Evolutionary conservation across 345 rosid species (phyloP).

Genomic region (Chamaenerion angustifolium): DNA sequence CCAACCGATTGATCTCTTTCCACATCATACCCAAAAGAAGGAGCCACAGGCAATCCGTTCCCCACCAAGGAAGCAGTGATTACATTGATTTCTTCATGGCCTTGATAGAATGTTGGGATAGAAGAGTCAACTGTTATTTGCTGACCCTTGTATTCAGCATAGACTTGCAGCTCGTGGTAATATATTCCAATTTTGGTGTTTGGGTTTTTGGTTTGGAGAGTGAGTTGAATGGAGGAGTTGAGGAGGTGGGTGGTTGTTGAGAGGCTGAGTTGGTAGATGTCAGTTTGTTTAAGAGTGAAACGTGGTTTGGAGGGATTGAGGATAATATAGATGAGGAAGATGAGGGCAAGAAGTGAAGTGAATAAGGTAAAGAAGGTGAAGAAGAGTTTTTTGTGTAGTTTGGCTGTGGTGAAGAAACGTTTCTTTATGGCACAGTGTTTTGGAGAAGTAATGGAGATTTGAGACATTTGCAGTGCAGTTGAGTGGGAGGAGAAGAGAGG

Average conservation of each 20-base stretch:
- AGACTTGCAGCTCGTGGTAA: constrained; percentile 55
- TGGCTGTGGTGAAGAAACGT: constrained; percentile 21
- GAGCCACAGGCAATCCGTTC: constrained; percentile 41
- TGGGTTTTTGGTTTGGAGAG: constrained; percentile 48
- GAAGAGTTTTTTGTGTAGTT: constrained; percentile 44
- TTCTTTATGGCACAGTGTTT: constrained; percentile 49
- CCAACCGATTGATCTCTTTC: constrained; percentile 47
- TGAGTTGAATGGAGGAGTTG: constrained; percentile 69
- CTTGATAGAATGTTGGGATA: constrained; percentile 73
- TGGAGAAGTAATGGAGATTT: constrained; percentile 36
- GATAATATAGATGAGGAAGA: constrained; percentile 51
- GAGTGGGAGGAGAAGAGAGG: constrained; percentile 7
- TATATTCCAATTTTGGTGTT: constrained; percentile 64
- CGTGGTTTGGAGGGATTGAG: constrained; percentile 70
- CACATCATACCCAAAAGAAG: constrained; percentile 50
- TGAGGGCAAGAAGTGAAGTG: constrained; percentile 32
- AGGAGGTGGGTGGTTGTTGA: constrained; percentile 47
- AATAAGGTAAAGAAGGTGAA: constrained; percentile 35
- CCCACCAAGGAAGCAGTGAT: constrained; percentile 57
- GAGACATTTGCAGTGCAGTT: constrained; percentile 55
- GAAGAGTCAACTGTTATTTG: constrained; percentile 48
- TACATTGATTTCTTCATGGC: constrained; percentile 44
- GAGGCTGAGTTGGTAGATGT: constrained; percentile 53
- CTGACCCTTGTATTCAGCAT: constrained; percentile 63
- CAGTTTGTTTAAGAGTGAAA: constrained; percentile 48